Base-by-base conservation (phyloP, 495 filamentous ascomycete genomes). In the Melanomma pulvis-pyrius region DNA sequence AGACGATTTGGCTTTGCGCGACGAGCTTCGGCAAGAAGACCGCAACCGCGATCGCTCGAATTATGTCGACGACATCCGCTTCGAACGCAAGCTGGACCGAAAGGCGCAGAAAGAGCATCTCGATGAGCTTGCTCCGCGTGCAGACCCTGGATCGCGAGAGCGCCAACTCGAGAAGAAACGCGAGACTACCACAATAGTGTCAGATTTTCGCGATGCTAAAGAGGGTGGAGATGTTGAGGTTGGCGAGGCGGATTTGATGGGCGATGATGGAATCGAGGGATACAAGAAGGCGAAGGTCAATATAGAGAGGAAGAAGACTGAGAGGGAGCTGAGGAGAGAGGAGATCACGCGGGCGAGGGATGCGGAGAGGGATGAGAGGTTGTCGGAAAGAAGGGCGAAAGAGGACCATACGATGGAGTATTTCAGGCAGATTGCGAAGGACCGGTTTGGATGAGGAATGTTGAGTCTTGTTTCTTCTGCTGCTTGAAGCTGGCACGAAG, bases 121-220 rank as follows among this genome's bases (percentile, higher is more conserved):
- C 0, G 92, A 97, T 11, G 93, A 97, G 61, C 77, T 96, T 12
- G 83, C 81, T 0, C 93, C 94, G 3, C 89, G 92, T 15, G 91
- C 93, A 0, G 92, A 93, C 52, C 78, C 93, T 0, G 92, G 93
- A 0, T 92, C 91, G 1, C 86, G 87, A 26, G 94, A 96, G 76
- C 86, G 93, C 9, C 84, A 86, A 59, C 81, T 98, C 4, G 93
- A 98, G 80, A 97, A 97, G 81, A 87, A 87, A 51, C 79, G 78
- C 12, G 86, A 88, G 59, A 76, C 73, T 5, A 80, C 85, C 1
- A 80, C 78, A 5, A 72, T 80, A 0, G 83, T 88, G 77, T 75
- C 80, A 7, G 77, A 76, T 21, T 91, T 88, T 66, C 77, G 84
- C 0, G 85, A 90, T 8, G 74, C 74, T 11, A 82, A 79, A 69